Evolutionary conservation across 805 yeast genomes (phyloP).

Genomic region (Starmerella scarabaei): DNA sequence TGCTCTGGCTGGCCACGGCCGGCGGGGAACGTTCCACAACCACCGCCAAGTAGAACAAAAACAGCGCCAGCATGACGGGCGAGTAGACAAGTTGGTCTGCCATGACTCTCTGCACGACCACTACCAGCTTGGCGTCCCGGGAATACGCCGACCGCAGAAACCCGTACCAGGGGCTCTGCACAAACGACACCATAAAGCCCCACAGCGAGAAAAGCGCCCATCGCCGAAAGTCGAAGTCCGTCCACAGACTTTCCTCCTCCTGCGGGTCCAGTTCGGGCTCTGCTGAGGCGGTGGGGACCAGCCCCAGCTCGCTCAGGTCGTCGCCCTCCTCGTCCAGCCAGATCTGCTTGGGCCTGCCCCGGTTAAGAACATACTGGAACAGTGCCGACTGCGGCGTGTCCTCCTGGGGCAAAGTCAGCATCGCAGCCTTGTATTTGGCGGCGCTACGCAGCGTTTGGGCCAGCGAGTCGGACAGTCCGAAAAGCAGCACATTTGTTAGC

Average conservation of each 20-base stretch:
- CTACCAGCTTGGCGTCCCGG: constrained; percentile 58
- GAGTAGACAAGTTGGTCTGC: constrained; percentile 86
- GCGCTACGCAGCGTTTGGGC: constrained; percentile 59
- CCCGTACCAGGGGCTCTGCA: constrained; percentile 81
- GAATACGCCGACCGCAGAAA: constrained; percentile 65
- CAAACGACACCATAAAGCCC: constrained; percentile 75
- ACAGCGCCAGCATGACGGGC: constrained; percentile 67
- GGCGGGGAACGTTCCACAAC: constrained; percentile 63
- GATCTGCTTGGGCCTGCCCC: constrained; percentile 25
- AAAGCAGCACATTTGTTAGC: constrained; percentile 64
- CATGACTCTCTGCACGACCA: constrained; percentile 72
- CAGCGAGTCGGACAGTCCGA: constrained; percentile 80
- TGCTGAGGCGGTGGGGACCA: constrained; percentile 14
- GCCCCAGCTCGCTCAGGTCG: constrained; percentile 22
- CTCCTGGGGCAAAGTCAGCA: constrained; percentile 1
- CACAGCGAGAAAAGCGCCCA: constrained; percentile 69
- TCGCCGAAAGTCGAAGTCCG: constrained; percentile 48
- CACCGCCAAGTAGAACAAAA: constrained; percentile 73
- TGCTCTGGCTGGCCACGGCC: constrained; percentile 49
- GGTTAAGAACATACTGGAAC: constrained; percentile 23
- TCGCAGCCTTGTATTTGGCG: constrained; percentile 14
- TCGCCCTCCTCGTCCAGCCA: constrained; percentile 26
- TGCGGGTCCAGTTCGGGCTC: not conserved
- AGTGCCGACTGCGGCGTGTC: constrained; percentile 11
- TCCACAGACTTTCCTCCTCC: not conserved